Evolutionary conservation across 371 early-diverging fungal species (phyloP).

Genomic region (Zychaea mexicana): DNA sequence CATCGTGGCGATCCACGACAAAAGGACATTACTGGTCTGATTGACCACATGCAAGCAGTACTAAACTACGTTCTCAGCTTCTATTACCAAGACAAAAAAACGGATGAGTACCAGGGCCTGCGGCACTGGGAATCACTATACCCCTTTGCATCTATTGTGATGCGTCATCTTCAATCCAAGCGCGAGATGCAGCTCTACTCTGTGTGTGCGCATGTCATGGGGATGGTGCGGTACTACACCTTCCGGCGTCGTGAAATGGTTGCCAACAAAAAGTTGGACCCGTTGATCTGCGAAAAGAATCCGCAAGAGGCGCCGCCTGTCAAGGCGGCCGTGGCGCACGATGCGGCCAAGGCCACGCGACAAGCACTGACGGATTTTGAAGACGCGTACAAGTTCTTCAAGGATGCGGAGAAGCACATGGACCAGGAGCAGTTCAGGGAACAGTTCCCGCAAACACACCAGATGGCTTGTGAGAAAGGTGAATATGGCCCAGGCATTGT

Average conservation of each 20-base stretch:
- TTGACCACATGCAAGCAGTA: conserved; percentile 40
- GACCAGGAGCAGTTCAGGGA: conserved; percentile 15
- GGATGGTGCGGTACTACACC: conserved; percentile 31
- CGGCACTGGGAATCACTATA: conserved; percentile 36
- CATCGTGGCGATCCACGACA: conserved; percentile 28
- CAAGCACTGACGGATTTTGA: conserved; percentile 24
- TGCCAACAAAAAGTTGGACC: neutral
- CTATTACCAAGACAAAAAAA: conserved; percentile 26
- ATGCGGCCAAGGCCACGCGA: conserved; percentile 8
- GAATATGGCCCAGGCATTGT: conserved; percentile 33
- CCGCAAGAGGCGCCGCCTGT: neutral
- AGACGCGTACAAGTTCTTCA: conserved; percentile 23
- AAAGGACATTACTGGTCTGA: conserved; percentile 10
- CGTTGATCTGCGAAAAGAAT: neutral
- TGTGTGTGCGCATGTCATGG: conserved; percentile 21
- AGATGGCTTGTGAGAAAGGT: conserved; percentile 28
- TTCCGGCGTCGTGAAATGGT: conserved; percentile 25
- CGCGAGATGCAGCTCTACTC: conserved; percentile 26
- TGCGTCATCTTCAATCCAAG: conserved; percentile 17
- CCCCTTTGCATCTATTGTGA: conserved; percentile 23
- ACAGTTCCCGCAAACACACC: conserved; percentile 28
- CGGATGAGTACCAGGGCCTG: neutral
- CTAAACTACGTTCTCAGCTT: conserved; percentile 41
- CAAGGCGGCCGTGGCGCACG: conserved; percentile 6
- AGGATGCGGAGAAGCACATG: conserved; percentile 31